Evolutionary conservation across 768 basidiomycete species (phyloP), one percentile per base, ranked within the genome.

Genomic region (Russula brevipes): DNA sequence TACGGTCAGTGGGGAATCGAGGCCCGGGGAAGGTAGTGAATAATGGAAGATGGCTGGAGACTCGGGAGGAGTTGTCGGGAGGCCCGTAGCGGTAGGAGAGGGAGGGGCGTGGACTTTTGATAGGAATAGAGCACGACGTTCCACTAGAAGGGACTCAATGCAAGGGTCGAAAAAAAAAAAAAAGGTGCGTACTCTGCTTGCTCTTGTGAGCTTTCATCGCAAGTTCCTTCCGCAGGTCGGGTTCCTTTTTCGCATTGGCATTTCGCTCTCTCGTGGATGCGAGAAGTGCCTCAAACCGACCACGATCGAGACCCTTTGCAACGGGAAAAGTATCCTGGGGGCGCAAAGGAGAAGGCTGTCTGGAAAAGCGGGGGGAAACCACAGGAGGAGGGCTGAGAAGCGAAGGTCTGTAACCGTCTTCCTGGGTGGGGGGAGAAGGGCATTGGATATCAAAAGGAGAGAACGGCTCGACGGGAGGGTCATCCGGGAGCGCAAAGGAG

Each of bases 41-140:
- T 82, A 87, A 71, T 86, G 84, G 72, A 85, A 85, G 61, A 87
- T 80, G 24, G 84, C 79, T 57, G 87, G 87, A 14, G 86, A 89
- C 60, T 86, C 85, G 6, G 85, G 85, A 54, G 85, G 85, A 2
- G 83, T 88, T 72, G 84, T 84, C 11, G 88, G 84, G 12, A 79
- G 77, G 50, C 74, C 70, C 31, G 81, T 78, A 19, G 86, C 83
- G 10, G 81, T 79, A 10, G 85, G 81, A 8, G 83, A 85, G 2
- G 85, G 84, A 24, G 85, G 82, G n/a, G 84, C 84, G 44, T 81
- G 77, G 47, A 92, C 75, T 73, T 86, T 91, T 62, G 85, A 87
- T 33, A 91, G 75, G 76, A 92, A 91, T 61, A 82, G 78, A 4
- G 87, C 85, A 35, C 89, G 86, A 57, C 91, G 81, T 72, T 88